Evolutionary conservation across 202 grass and related monocot species (phyloP).

Genomic region (Bolboschoenoplectus hybrid): DNA sequence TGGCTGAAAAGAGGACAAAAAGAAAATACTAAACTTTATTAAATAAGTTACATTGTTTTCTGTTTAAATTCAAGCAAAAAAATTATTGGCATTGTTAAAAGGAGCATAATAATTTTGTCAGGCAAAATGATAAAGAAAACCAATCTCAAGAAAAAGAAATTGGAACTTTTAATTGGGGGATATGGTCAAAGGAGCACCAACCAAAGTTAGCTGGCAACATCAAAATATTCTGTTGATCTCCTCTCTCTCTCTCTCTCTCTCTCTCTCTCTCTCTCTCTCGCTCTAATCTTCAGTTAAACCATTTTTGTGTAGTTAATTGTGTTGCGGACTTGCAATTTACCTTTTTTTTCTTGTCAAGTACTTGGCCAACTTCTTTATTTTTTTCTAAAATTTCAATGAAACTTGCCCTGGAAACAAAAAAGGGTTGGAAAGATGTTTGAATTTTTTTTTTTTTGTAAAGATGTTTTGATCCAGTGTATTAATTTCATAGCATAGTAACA

Average conservation of each 20-base stretch:
- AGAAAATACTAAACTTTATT: background rate
- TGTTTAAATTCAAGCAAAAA: background rate
- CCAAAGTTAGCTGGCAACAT: constrained; percentile 40
- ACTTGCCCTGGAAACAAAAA: no score
- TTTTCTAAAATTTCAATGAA: no score
- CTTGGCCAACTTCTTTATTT: background rate
- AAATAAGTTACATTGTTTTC: background rate
- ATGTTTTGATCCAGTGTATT: background rate
- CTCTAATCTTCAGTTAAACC: background rate
- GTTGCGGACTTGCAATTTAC: background rate
- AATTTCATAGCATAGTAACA: background rate
- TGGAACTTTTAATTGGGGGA: constrained; percentile 10
- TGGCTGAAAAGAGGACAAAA: background rate
- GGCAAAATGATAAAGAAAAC: constrained; percentile 19
- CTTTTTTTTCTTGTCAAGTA: background rate
- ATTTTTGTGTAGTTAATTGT: background rate
- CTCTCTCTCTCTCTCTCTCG: background rate
- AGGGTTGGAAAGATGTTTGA: no score
- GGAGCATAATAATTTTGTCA: background rate
- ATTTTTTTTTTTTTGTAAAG: background rate
- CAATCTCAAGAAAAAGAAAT: constrained; percentile 17
- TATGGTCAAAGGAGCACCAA: constrained; percentile 30
- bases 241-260: background rate
- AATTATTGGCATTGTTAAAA: background rate
- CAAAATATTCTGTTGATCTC: constrained; percentile 28